Evolutionary conservation across 768 basidiomycete species (phyloP), one percentile per base, ranked within the genome.

Genomic region (Amylocystis lapponica): DNA sequence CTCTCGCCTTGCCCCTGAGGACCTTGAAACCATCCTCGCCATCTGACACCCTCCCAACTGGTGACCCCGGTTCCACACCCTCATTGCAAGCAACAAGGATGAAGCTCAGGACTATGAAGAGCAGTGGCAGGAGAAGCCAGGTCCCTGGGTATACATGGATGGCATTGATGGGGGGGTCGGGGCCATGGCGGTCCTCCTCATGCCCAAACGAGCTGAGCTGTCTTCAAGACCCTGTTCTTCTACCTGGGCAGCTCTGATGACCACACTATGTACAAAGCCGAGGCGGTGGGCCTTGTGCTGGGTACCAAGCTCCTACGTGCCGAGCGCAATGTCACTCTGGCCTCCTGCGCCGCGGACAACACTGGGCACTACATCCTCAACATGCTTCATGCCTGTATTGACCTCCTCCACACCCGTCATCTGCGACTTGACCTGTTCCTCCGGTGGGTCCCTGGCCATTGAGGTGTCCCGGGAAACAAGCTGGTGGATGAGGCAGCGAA

Each of bases 191-290:
- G 58, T 64, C 2, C n/a, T n/a, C n/a, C n/a, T n/a, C n/a, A n/a
- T n/a, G n/a, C n/a, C n/a, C n/a, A n/a, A n/a, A 46, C 3, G 9
- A 12, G 29, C 11, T 26, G 9, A 16, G 39, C 32, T 14, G 2
- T 8, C 10, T n/a, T 29, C 12, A 14, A 31, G 29, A 26, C 25
- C 8, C 27, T 58, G 13, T 36, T 42, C n/a, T 46, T 45, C 16
- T 32, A 58, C 16, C 48, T 67, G 4, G 60, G 62, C 5, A 25
- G 25, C 0, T 42, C 43, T 1, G 38, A 31, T 5, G 37, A 57
- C 10, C 61, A 65, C 48, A 61, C 53, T 0, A 58, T 62, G 0
- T 62, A 58, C 27, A 58, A 64, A 43, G 64, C 51, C 1, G 62
- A 68, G 39, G 13, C 52, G 0, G 54, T 61, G 4, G 66, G 61